These are phyloP conservation scores for Cyclotella baltica DNA, from an alignment of 108 stramenopile genomes.

Conservation along the genomic window DNA sequence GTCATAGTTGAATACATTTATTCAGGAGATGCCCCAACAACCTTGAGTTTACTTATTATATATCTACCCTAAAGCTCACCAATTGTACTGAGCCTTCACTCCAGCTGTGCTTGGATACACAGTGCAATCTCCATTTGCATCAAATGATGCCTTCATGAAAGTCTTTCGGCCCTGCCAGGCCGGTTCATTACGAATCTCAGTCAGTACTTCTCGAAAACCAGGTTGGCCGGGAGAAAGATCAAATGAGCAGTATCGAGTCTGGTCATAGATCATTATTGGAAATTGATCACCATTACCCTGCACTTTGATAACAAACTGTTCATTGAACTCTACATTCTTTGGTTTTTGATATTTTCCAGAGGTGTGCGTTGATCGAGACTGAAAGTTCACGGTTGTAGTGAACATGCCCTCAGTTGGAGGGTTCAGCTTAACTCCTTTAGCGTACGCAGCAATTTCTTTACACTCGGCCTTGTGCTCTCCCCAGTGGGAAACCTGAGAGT, in stretches of 20 bases:
- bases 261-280: constrained; percentile 38
- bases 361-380: neutral
- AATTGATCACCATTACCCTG: constrained; percentile 12
- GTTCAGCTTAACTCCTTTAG: constrained; percentile 2
- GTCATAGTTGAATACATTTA: too few species aligned
- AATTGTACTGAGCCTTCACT: constrained; percentile 48
- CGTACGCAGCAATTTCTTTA: neutral
- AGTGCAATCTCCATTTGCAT: constrained; percentile 28
- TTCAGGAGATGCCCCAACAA: too few species aligned
- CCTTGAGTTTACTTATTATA: too few species aligned
- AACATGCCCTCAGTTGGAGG: neutral
- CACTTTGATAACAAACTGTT: constrained; percentile 45
- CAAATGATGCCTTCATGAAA: constrained; percentile 51
- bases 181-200: constrained; percentile 11
- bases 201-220: constrained; percentile 22
- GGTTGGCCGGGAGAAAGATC: constrained; percentile 9
- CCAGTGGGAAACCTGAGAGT: constrained; percentile 50
- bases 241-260: constrained; percentile 25
- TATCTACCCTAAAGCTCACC: too few species aligned
- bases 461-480: constrained; percentile 48
- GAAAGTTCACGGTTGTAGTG: neutral
- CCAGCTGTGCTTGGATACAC: constrained; percentile 38
- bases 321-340: constrained; percentile 1
- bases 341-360: constrained; percentile 28
- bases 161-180: constrained; percentile 45